Evolutionary conservation across 129 eudicot species (phyloP).

Genomic region (Flaveria robusta): DNA sequence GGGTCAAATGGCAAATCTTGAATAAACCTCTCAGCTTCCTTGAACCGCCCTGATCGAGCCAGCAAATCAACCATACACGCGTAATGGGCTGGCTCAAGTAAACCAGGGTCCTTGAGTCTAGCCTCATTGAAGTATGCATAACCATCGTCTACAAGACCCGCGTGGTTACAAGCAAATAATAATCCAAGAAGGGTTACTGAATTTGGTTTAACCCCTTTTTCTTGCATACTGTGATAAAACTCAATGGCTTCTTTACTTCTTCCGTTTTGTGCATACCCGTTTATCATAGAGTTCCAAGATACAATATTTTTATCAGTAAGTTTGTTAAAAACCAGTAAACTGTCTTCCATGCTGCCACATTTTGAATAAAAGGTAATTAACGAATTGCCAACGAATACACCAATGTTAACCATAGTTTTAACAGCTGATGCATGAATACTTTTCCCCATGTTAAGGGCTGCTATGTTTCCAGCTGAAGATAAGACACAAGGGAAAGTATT

Average conservation of each 20-base stretch:
- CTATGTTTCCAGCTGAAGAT: constrained; percentile 65
- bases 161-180: constrained; percentile 67
- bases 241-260: constrained; percentile 47
- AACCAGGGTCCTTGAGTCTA: constrained; percentile 40
- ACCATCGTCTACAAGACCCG: constrained; percentile 60
- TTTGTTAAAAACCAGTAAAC: constrained; percentile 50
- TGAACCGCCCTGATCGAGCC: constrained; percentile 68
- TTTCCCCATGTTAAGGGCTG: constrained; percentile 63
- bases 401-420: constrained; percentile 45
- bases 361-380: constrained; percentile 72
- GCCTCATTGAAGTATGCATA: constrained; percentile 52
- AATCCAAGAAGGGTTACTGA: constrained; percentile 68
- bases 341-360: constrained; percentile 81
- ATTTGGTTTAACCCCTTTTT: constrained; percentile 46
- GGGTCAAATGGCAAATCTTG: constrained; percentile 73
- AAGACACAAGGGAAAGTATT: constrained; percentile 61
- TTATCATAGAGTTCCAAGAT: constrained; percentile 76
- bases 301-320: constrained; percentile 50
- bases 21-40: constrained; percentile 63
- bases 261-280: constrained; percentile 74
- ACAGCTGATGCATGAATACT: constrained; percentile 76
- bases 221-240: constrained; percentile 41
- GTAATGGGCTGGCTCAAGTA: constrained; percentile 61
- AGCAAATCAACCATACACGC: constrained; percentile 74
- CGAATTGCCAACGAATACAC: constrained; percentile 58